Evolutionary conservation across 345 rosid species (phyloP).

Genomic region (Bruguiera parviflora): DNA sequence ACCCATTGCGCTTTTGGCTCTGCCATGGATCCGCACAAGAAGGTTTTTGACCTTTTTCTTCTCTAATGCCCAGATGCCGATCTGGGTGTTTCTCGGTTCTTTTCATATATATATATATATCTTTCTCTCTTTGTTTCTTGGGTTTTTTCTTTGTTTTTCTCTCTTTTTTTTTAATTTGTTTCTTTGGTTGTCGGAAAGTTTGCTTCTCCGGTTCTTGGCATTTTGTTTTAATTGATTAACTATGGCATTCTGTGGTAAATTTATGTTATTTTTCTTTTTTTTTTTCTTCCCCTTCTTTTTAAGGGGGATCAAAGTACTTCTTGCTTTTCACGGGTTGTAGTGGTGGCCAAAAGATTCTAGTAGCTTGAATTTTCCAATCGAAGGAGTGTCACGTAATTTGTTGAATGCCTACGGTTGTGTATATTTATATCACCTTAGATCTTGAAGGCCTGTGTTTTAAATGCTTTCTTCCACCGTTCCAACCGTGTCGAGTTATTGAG

Average conservation of each 20-base stretch:
- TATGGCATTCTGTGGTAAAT: too few relatives aligned
- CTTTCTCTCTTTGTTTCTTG: not conserved
- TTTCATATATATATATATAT: not conserved
- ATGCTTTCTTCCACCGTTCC: too few relatives aligned
- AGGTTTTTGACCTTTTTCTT: slow-evolving; percentile 38
- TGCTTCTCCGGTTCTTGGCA: not conserved
- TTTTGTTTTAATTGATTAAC: not conserved
- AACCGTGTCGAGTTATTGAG: too few relatives aligned
- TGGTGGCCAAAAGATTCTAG: not conserved
- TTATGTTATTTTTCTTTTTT: too few relatives aligned
- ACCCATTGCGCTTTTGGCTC: slow-evolving; percentile 26
- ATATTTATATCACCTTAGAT: not conserved
- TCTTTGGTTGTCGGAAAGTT: not conserved
- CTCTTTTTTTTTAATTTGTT: not conserved
- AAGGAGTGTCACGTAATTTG: not conserved
- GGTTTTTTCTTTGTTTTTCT: not conserved
- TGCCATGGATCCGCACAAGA: slow-evolving; percentile 66
- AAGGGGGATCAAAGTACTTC: too few relatives aligned
- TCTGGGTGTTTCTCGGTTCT: not conserved
- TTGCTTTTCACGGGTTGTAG: not conserved
- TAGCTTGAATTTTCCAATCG: not conserved
- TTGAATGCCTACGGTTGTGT: not conserved
- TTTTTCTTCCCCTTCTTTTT: too few relatives aligned
- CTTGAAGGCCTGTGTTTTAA: too few relatives aligned
- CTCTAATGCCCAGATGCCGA: not conserved